phyloP scores from a whole-genome alignment of 495 filamentous ascomycete genomes.

The Penicillium salamii region DNA sequence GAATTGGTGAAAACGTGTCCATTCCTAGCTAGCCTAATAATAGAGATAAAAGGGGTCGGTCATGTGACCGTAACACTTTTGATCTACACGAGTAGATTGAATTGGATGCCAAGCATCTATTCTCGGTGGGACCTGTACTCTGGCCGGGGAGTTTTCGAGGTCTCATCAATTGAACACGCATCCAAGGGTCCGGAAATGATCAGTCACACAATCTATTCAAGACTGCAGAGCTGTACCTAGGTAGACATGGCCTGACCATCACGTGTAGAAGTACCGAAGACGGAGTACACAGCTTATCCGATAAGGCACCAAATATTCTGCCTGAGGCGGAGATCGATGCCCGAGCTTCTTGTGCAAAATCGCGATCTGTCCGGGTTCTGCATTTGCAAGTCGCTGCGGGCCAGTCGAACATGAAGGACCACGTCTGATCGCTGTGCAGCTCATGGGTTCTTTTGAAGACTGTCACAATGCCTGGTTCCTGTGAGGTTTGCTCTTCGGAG shows the following conservation, averaged over 20 bases:
- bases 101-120: too few relatives aligned
- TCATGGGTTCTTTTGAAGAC: constrained; percentile 8
- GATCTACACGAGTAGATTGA: too few relatives aligned
- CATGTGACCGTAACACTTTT: too few relatives aligned
- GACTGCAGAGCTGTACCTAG: neutral
- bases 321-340: neutral
- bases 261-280: neutral
- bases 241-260: too few relatives aligned
- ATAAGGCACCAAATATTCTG: neutral
- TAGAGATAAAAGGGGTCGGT: too few relatives aligned
- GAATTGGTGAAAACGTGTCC: too few relatives aligned
- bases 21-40: too few relatives aligned
- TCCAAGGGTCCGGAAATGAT: neutral
- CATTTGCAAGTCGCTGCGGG: neutral
- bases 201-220: neutral
- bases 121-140: too few relatives aligned
- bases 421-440: neutral
- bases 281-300: neutral
- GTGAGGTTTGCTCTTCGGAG: constrained; percentile 58
- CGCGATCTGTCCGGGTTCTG: neutral
- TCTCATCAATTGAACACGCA: neutral
- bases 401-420: constrained; percentile 10
- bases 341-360: neutral
- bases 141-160: too few relatives aligned
- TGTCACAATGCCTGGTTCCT: constrained; percentile 36